These are phyloP conservation scores for Bathelium albidoporum DNA, from an alignment of 495 filamentous ascomycete species.

Conservation along the genomic window DNA sequence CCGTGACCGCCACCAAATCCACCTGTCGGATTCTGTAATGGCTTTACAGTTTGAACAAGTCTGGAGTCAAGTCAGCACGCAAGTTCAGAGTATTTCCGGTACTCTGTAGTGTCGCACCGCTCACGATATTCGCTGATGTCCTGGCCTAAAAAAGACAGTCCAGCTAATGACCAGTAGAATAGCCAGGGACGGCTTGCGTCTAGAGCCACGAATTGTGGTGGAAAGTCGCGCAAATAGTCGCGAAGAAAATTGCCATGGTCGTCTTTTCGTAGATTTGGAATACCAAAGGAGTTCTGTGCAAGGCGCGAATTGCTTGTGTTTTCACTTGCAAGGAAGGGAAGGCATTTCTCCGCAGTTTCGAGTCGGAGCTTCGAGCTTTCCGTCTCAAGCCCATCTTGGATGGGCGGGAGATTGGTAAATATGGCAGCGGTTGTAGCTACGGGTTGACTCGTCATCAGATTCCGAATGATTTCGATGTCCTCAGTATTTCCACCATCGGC, in stretches of 20 bases:
- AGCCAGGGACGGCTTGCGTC: constrained; percentile 89
- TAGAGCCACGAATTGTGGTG: constrained; percentile 51
- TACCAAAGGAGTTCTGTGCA: constrained; percentile 53
- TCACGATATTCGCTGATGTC: constrained; percentile 61
- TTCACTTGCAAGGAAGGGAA: constrained; percentile 51
- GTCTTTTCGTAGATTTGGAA: constrained; percentile 60
- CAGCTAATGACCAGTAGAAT: constrained; percentile 79
- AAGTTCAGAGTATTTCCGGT: not conserved
- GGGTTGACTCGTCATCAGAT: not conserved
- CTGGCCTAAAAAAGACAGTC: constrained; percentile 60
- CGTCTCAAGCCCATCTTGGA: constrained; percentile 61
- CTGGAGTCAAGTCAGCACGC: constrained; percentile 25
- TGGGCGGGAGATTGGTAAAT: not conserved
- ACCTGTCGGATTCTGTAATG: constrained; percentile 72
- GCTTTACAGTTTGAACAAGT: constrained; percentile 57
- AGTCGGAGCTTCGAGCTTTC: constrained; percentile 56
- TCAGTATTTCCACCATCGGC: not conserved
- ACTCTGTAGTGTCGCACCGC: constrained; percentile 34
- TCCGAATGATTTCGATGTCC: not conserved
- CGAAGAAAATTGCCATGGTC: constrained; percentile 70
- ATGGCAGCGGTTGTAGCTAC: not conserved
- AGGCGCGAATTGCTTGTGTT: constrained; percentile 33
- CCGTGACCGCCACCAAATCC: constrained; percentile 94
- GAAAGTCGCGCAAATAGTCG: constrained; percentile 52
- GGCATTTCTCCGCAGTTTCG: constrained; percentile 54